These are phyloP conservation scores for Chaetomium sp. DNA, from an alignment of 2,329 filamentous ascomycete species.

Conservation along the genomic window DNA sequence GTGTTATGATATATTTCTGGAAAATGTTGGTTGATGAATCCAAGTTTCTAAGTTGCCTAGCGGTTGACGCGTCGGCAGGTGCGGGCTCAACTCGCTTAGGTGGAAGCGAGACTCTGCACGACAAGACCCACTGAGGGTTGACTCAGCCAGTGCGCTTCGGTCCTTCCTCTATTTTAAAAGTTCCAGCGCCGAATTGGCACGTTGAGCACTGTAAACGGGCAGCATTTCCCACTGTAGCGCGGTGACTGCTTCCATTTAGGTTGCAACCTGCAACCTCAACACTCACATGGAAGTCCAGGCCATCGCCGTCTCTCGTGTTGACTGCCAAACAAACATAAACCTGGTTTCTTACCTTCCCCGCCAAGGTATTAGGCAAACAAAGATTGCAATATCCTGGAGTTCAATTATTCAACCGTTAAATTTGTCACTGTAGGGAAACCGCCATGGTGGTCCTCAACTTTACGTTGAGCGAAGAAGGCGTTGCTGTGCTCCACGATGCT, in stretches of 20 bases:
- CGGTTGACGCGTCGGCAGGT: background rate
- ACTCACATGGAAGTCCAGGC: too few relatives aligned
- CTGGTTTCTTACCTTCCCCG: background rate
- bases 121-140: too few relatives aligned
- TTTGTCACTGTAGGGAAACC: background rate
- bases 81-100: background rate
- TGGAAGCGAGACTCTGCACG: too few relatives aligned
- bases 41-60: background rate
- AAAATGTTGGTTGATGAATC: background rate
- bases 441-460: constrained; percentile 68
- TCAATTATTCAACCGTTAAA: background rate
- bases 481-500: constrained; percentile 70
- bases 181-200: background rate
- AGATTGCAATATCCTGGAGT: background rate
- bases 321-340: background rate
- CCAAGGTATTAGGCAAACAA: background rate
- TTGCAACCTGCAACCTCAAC: too few relatives aligned
- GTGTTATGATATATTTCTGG: background rate
- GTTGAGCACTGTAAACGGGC: background rate
- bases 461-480: constrained; percentile 72
- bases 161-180: background rate
- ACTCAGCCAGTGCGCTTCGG: background rate
- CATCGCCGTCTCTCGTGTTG: background rate
- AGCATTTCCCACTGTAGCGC: background rate
- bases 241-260: background rate